Evolutionary conservation across 441 rosid genomes (phyloP).

Genomic region (Francoa sonchifolia): DNA sequence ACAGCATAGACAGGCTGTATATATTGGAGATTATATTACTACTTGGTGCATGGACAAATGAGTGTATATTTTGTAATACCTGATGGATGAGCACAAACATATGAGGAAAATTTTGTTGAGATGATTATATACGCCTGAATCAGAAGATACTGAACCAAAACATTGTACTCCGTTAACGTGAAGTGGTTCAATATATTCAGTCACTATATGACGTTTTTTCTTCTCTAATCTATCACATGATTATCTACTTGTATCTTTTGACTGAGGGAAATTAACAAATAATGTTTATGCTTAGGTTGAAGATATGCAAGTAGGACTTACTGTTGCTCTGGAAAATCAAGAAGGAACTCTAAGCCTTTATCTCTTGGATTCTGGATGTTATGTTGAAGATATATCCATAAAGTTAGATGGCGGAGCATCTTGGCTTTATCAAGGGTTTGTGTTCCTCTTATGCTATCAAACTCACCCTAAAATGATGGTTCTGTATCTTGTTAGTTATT

Average conservation of each 20-base stretch:
- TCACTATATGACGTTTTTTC: background rate
- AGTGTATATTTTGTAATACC: no score
- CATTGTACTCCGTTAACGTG: no score
- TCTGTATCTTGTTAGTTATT: no score
- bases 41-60: no score
- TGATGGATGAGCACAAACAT: no score
- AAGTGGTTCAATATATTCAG: no score
- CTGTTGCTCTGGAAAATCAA: constrained; percentile 25
- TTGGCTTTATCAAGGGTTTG: constrained; percentile 79
- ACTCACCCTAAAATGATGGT: background rate
- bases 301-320: constrained; percentile 42
- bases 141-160: no score
- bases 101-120: no score
- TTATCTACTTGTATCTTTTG: background rate
- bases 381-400: constrained; percentile 42
- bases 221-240: no score
- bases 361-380: constrained; percentile 34
- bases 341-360: constrained; percentile 43
- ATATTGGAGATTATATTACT: no score
- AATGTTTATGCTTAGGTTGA: constrained; percentile 48
- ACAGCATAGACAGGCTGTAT: no score
- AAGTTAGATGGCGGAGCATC: constrained; percentile 69
- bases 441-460: background rate
- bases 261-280: constrained; percentile 12
- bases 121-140: no score